Evolutionary conservation across 2,329 filamentous ascomycete genomes (phyloP).

Genomic region (Didymella pinodella): DNA sequence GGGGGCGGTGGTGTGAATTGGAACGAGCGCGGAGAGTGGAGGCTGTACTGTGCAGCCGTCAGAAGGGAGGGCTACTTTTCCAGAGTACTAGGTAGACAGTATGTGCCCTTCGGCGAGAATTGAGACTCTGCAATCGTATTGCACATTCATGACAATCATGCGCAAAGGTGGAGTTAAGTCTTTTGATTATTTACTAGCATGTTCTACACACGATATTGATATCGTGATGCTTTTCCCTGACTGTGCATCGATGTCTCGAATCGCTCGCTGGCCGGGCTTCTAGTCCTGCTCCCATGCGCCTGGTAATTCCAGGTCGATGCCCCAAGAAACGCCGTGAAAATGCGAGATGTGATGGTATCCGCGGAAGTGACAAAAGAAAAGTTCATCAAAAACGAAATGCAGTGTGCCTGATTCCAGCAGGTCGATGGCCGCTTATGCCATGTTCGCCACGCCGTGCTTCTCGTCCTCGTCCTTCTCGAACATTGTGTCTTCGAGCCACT

Average conservation of each 20-base stretch:
- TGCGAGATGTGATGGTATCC: constrained; percentile 22
- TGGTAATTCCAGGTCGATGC: constrained; percentile 9
- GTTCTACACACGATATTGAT: constrained; percentile 12
- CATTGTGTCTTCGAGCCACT: constrained; percentile 58
- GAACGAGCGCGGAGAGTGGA: not conserved
- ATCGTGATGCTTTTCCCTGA: constrained; percentile 8
- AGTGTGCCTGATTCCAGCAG: constrained; percentile 15
- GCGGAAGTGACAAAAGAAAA: constrained; percentile 20
- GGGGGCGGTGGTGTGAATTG: too few relatives aligned
- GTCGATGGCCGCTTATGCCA: constrained; percentile 29
- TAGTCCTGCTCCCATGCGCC: constrained; percentile 7
- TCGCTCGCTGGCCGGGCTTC: constrained; percentile 1
- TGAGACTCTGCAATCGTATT: not conserved
- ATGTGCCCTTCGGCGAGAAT: not conserved
- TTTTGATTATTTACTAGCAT: constrained; percentile 16
- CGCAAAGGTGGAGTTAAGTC: not conserved
- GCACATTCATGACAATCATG: not conserved
- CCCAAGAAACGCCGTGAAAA: constrained; percentile 16
- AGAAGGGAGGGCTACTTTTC: not conserved
- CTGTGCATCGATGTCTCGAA: not conserved
- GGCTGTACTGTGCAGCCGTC: not conserved
- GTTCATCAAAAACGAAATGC: constrained; percentile 16
- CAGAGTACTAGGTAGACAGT: not conserved
- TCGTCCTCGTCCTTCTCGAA: constrained; percentile 56
- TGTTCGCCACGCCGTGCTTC: constrained; percentile 39